A percentile compares a stretch with the other conserved stretches of the same genome.
These are phyloP conservation scores for Aspergillus aculeatinus DNA, from an alignment of 2,329 filamentous ascomycete genomes.

Conservation along the genomic window DNA sequence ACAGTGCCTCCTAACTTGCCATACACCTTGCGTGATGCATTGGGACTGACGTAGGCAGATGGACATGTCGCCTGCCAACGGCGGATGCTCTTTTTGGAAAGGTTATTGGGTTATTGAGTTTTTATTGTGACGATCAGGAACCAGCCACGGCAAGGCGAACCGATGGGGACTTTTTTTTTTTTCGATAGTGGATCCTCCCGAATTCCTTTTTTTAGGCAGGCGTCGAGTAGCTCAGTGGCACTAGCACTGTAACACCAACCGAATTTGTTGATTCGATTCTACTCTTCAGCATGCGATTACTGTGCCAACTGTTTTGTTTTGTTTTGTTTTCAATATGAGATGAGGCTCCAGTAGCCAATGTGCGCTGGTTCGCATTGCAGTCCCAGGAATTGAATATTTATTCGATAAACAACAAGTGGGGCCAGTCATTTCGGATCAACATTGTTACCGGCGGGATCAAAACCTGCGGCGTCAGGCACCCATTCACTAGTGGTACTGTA, in stretches of 20 bases:
- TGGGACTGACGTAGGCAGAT: not conserved
- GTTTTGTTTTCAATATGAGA: too few relatives aligned
- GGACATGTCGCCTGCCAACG: not conserved
- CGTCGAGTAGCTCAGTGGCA: conserved; percentile 3
- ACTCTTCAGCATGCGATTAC: too few relatives aligned
- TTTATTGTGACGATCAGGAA: not conserved
- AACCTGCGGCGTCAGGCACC: not conserved
- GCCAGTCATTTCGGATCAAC: conserved; percentile 29
- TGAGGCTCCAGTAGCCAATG: too few relatives aligned
- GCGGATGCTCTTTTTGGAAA: not conserved
- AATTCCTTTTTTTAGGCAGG: conserved; percentile 16
- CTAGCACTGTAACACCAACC: not conserved
- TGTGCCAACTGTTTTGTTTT: too few relatives aligned
- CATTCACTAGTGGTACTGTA: not conserved
- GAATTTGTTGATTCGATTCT: not conserved
- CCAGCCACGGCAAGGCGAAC: not conserved
- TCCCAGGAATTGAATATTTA: not conserved
- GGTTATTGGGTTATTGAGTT: too few relatives aligned
- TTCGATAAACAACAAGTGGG: conserved; percentile 16
- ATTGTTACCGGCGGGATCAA: conserved; percentile 24
- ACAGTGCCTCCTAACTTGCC: not conserved
- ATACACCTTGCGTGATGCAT: not conserved
- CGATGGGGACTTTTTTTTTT: conserved; percentile 1
- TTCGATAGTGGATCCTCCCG: conserved; percentile 8
- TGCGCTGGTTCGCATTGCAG: too few relatives aligned